Evolutionary conservation across 495 filamentous ascomycete genomes (phyloP).

Genomic region (Darksidea phi): DNA sequence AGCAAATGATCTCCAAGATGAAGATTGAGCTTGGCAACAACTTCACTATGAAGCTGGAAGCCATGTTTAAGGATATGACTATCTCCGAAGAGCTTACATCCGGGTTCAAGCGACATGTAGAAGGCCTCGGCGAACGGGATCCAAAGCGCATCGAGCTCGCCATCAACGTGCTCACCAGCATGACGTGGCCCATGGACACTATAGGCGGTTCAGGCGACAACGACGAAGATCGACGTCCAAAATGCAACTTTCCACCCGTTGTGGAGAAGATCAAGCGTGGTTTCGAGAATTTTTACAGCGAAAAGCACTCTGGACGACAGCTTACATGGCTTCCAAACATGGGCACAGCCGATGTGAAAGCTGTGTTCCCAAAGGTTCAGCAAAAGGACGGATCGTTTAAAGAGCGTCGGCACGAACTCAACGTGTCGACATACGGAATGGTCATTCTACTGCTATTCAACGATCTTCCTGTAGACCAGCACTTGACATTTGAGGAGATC

Average conservation of each 20-base stretch:
- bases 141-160: slow-evolving; percentile 70
- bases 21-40: slow-evolving; percentile 91
- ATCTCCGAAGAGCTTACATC: slow-evolving; percentile 80
- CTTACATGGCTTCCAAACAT: slow-evolving; percentile 81
- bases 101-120: slow-evolving; percentile 69
- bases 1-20: slow-evolving; percentile 94
- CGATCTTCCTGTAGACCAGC: slow-evolving; percentile 62
- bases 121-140: slow-evolving; percentile 61
- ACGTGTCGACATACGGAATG: slow-evolving; percentile 91
- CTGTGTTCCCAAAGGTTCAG: slow-evolving; percentile 66
- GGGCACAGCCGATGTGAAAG: slow-evolving; percentile 85
- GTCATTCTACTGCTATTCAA: slow-evolving; percentile 89
- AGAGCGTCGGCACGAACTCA: slow-evolving; percentile 80
- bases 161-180: slow-evolving; percentile 84
- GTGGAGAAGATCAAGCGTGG: slow-evolving; percentile 77
- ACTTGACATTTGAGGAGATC: slow-evolving; percentile 79
- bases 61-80: slow-evolving; percentile 98
- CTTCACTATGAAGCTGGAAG: slow-evolving; percentile 88
- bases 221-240: slow-evolving; percentile 50
- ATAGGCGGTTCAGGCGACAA: slow-evolving; percentile 62
- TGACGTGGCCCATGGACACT: slow-evolving; percentile 88
- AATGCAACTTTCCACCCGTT: slow-evolving; percentile 68
- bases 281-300: slow-evolving; percentile 86
- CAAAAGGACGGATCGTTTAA: slow-evolving; percentile 66
- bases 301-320: slow-evolving; percentile 79